Evolutionary conservation across 305 asterid genomes (phyloP).

Genomic region (Andrographis paniculata): DNA sequence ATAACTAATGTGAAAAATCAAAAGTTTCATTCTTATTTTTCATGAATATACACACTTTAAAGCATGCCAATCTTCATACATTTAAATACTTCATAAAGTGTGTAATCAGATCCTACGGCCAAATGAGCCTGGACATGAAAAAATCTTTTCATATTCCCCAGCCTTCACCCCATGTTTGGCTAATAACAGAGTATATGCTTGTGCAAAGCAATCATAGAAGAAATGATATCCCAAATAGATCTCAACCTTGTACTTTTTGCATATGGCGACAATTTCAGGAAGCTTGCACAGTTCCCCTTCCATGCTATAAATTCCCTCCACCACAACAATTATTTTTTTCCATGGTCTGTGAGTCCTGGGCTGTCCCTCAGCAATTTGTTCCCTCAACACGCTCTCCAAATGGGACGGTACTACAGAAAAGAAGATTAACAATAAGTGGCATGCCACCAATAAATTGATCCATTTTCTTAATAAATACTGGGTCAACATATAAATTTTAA

Average conservation of each 20-base stretch:
- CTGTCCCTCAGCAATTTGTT: conserved; percentile 92
- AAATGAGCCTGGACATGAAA: no score
- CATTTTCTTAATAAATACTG: not conserved
- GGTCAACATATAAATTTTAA: conserved; percentile 1
- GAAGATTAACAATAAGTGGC: conserved; percentile 1
- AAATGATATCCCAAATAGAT: conserved; percentile 10
- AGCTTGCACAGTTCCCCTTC: conserved; percentile 98
- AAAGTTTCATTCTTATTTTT: no score
- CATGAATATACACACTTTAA: no score
- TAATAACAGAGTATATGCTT: not conserved
- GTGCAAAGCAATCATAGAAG: conserved; percentile 3
- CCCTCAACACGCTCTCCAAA: conserved; percentile 85
- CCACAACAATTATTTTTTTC: conserved; percentile 93
- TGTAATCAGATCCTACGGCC: no score
- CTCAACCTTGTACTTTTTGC: conserved; percentile 94
- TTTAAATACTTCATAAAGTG: no score
- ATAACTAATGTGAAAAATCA: no score
- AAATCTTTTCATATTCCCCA: not conserved
- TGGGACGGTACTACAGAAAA: conserved; percentile 71
- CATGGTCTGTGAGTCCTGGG: conserved; percentile 98
- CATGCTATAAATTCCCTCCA: conserved; percentile 99
- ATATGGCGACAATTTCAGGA: conserved; percentile 89
- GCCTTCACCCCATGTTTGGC: no score
- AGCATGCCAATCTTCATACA: no score
- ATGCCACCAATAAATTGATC: conserved; percentile 2